Base-by-base conservation (phyloP, 495 filamentous ascomycete genomes). In the Trichocladium uniseriatum region DNA sequence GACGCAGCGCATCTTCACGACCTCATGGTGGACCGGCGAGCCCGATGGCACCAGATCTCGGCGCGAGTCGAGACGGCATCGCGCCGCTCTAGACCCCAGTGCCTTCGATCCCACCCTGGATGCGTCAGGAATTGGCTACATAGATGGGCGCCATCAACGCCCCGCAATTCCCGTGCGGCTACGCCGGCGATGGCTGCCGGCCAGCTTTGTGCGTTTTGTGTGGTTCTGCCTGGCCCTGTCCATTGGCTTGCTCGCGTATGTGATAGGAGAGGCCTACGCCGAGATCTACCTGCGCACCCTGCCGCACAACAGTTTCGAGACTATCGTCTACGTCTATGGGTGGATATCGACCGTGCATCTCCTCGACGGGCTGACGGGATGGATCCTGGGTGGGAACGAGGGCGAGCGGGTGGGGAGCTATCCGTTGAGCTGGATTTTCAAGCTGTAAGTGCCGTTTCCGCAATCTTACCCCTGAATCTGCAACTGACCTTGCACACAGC, bases 201-300 rank as follows among this genome's bases (percentile, higher is more conserved):
- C 77, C 22, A 79, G 76, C 57, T 83, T 81, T 53, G 69, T 80
- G 38, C 70, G 79, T 8, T 83, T 83, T 29, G 64, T 83, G n/a
- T 83, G 79, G 79, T 83, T 83, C 57, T 80, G 78, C 57, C 60
- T 71, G 28, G 78, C 79, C 2, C 62, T 83, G n/a, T 71, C 67
- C 34, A 73, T 83, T 50, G 76, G 73, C 19, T 59, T 83, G 43
- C 57, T 81, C 22, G 79, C 76, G 7, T 81, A 81, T 57, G 73
- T 81, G 5, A 67, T 81, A 44, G 79, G 79, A 53, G 79, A 82
- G 58, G 76, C 76, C n/a, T 82, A 82, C 57, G 78, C 78, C 48
- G 79, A 81, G 62, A 74, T 79, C 40, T 83, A 83, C 58, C 67
- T 83, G 42, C 71, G 78, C 31, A 83, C 79, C 15, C 60, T 83